Base-by-base conservation (phyloP, 2,329 filamentous ascomycete genomes). In the Aspergillus tamarii region DNA sequence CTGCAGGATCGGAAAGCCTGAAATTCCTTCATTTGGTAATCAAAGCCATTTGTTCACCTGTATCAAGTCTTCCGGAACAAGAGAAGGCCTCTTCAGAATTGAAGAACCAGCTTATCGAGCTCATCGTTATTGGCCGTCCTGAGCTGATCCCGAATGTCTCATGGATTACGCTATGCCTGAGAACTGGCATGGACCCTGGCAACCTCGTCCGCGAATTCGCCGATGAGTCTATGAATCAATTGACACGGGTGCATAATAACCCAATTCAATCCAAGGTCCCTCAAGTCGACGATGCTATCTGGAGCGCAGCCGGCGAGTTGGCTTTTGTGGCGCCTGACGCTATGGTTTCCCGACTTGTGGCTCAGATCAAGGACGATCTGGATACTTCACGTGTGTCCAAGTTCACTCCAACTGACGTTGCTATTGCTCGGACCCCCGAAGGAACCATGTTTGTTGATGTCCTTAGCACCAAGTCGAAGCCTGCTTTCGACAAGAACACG, bases 381-480 rank as follows among this genome's bases (percentile, higher is more conserved):
- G 84, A 93, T 66, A 84, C 88, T 1, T 79, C 84, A 50, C 89
- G 92, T 64, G 83, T 97, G 4, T 83, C 87, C 14, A 85, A 87
- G 26, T 85, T 97, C 66, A 93, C 93, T 0, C 91, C 93, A 12
- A 90, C 93, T 2, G 95, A 99, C 77, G 93, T 93, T 32, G 94
- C 93, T 19, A 98, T 99, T 63, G 95, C 94, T 77, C 89, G 93
- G 52, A 97, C 94, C 0, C 91, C 93, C 1, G 93, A 96, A 76
- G 94, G 93, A 1, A 94, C 90, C 1, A 86, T 89, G 16, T 98
- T 96, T 71, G 85, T 99, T 23, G 95, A 99, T 78, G 92, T 98
- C 0, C 84, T 99, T 7, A 92, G 91, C 39, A 94, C 92, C 74
- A 96, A 96, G 75, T 83, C 88, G 1, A 87, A 88, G 65, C 82